phyloP scores from a whole-genome alignment of 2,329 filamentous ascomycete species.

The Sporothrix euskadiensis region DNA sequence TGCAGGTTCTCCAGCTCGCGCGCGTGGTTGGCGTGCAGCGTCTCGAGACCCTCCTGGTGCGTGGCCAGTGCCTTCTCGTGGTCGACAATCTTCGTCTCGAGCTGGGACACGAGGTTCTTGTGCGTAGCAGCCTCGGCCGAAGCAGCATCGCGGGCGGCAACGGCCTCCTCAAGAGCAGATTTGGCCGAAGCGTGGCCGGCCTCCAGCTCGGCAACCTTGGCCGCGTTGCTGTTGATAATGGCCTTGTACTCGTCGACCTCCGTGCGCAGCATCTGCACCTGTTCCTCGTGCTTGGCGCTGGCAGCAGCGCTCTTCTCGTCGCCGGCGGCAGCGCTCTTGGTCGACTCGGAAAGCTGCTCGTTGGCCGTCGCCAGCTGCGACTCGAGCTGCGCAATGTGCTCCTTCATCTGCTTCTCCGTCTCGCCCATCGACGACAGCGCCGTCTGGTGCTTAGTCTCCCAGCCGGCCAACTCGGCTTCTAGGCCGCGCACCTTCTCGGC shows the following conservation, averaged over 20 bases:
- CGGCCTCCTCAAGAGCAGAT: slow-evolving; percentile 65
- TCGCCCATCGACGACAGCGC: slow-evolving; percentile 69
- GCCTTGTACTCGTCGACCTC: slow-evolving; percentile 82
- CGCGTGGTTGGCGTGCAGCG: slow-evolving; percentile 53
- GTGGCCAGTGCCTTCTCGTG: slow-evolving; percentile 60
- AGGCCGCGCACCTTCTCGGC: slow-evolving; percentile 64
- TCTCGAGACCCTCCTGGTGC: slow-evolving; percentile 54
- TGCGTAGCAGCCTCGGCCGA: slow-evolving; percentile 48
- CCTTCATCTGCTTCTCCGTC: slow-evolving; percentile 71
- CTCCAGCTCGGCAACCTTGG: slow-evolving; percentile 73
- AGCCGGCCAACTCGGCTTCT: slow-evolving; percentile 68
- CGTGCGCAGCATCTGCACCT: slow-evolving; percentile 63
- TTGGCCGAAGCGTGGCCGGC: slow-evolving; percentile 66
- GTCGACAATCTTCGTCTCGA: slow-evolving; percentile 60
- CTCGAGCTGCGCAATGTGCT: slow-evolving; percentile 74
- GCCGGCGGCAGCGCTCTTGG: slow-evolving; percentile 33
- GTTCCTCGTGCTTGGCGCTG: slow-evolving; percentile 57
- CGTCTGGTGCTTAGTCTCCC: slow-evolving; percentile 74
- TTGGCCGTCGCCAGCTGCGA: slow-evolving; percentile 55
- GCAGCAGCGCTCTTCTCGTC: slow-evolving; percentile 31
- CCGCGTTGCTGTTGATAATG: slow-evolving; percentile 66
- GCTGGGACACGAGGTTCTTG: slow-evolving; percentile 51
- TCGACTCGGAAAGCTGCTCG: slow-evolving; percentile 48
- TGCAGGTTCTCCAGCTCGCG: slow-evolving; percentile 53
- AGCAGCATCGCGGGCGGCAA: slow-evolving; percentile 53